Base-by-base conservation (phyloP, 2,329 filamentous ascomycete genomes). In the Fusarium xylarioides region DNA sequence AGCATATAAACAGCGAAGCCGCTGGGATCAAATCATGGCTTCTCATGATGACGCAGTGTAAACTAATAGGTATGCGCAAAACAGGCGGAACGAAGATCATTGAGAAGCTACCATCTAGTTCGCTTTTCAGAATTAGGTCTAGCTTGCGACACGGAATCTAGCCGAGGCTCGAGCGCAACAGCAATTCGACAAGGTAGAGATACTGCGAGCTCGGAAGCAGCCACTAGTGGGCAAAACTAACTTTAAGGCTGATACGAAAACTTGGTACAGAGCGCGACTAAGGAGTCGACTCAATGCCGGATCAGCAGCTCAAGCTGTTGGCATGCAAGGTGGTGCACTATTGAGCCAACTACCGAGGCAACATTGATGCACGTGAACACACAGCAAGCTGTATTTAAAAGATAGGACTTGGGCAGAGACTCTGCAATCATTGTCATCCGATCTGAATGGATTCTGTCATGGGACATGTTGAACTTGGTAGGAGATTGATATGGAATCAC, bases 161-260 rank as follows among this genome's bases (percentile, higher is more conserved):
- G n/a, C 47, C 47, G 47, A 52, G 47, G 47, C 30, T 52, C 47
- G 30, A 26, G 47, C 47, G n/a, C 47, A 34, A 52, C 3, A 26
- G 2, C 9, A 8, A 8, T 34, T 34, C 12, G 7, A 11, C 14
- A 1, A 9, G 4, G 6, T 10, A 35, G 10, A 50, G 12, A 23
- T 11, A 19, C 21, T 34, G 16, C 7, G 11, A n/a, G 21, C 30
- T 50, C 6, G 8, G 16, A 19, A 34, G 8, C 8, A 50, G 7
- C n/a, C 30, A 50, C 30, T 34, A 34, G 47, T 23, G 3, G 12
- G 5, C 11, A 23, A 19, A 15, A 11, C 18, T 50, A 34, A n/a
- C 5, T 50, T 34, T 23, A 11, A 23, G 18, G 10, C 5, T 19
- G 21, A 23, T 23, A 5, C n/a, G 11, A 34, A 34, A 50, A 50